Base-by-base conservation (phyloP, 2,329 filamentous ascomycete genomes). In the Remersonia thermophila region DNA sequence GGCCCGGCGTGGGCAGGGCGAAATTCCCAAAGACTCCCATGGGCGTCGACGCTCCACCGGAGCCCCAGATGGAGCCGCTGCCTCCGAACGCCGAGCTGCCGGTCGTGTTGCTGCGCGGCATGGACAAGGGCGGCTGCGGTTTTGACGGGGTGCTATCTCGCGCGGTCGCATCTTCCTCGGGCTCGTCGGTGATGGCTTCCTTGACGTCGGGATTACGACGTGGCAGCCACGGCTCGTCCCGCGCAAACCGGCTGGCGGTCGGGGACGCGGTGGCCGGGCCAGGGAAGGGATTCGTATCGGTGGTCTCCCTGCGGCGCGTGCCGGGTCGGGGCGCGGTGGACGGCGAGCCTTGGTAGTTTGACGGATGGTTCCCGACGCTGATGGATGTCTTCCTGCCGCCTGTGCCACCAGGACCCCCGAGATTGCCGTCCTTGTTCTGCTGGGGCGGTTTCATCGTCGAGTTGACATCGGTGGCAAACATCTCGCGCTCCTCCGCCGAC, bases 21-120 rank as follows among this genome's bases (percentile, higher is more conserved):
- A 96, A 96, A 51, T 78, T 91, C 9, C 89, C 89, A 59, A 98
- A 98, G 15, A 79, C 79, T 25, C 89, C 86, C 67, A 87, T 82
- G 2, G 77, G 71, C 30, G 78, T 70, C 33, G 66, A 67, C 37
- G 73, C 72, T 15, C 72, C 68, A 20, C 70, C 60, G 15, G 69
- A 50, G 17, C 60, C 61, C 66, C 67, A 71, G 1, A 66, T 57
- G 9, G 66, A 64, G n/a, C 57, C 37, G 30, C 53, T 51, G 11
- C 55, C 50, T 16, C 61, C 63, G 44, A 71, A 65, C 3, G 55
- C 60, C 2, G 61, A 50, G n/a, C 66, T n/a, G n/a, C n/a, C 65
- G 6, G 62, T 59, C 20, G 71, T 74, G 45, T 70, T 76, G 48
- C 62, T 67, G 27, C 75, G 69, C 42, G 69, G 58, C 41, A 76